These are phyloP conservation scores for Pichia inconspicua DNA, from an alignment of 1,139 yeast genomes.

Conservation along the genomic window DNA sequence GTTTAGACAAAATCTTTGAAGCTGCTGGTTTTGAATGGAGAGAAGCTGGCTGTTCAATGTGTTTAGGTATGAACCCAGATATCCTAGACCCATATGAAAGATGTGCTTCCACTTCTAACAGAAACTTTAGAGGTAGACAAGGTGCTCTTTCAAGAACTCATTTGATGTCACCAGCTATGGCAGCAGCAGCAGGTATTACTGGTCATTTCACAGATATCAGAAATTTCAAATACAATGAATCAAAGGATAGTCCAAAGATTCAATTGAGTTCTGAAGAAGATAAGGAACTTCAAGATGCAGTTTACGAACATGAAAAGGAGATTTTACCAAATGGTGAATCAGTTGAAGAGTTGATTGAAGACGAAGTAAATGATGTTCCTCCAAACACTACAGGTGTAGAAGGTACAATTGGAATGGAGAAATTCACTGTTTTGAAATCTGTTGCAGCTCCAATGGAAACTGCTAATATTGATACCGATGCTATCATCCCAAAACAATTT, in stretches of 20 bases:
- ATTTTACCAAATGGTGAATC: conserved; percentile 29
- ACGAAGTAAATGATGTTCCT: conserved; percentile 54
- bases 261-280: conserved; percentile 43
- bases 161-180: conserved; percentile 98
- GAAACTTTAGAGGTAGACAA: conserved; percentile 98
- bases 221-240: conserved; percentile 53
- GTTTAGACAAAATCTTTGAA: conserved; percentile 80
- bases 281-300: conserved; percentile 57
- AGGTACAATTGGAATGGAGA: conserved; percentile 54
- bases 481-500: conserved; percentile 96
- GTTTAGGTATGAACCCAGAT: conserved; percentile 99
- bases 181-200: conserved; percentile 93
- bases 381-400: conserved; percentile 30
- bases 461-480: conserved; percentile 96
- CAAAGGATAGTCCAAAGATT: conserved; percentile 54
- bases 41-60: conserved; percentile 99
- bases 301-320: conserved; percentile 60
- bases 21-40: conserved; percentile 98
- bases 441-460: conserved; percentile 89
- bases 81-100: conserved; percentile 90
- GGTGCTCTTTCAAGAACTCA: conserved; percentile 97
- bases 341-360: conserved; percentile 33
- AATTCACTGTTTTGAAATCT: conserved; percentile 69
- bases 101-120: conserved; percentile 97
- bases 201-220: conserved; percentile 92